Percentiles rank a stretch among this genome's conserved stretches.
These are phyloP conservation scores for Euphorbia schlechtendalii DNA, from an alignment of 441 rosid genomes.

Conservation along the genomic window DNA sequence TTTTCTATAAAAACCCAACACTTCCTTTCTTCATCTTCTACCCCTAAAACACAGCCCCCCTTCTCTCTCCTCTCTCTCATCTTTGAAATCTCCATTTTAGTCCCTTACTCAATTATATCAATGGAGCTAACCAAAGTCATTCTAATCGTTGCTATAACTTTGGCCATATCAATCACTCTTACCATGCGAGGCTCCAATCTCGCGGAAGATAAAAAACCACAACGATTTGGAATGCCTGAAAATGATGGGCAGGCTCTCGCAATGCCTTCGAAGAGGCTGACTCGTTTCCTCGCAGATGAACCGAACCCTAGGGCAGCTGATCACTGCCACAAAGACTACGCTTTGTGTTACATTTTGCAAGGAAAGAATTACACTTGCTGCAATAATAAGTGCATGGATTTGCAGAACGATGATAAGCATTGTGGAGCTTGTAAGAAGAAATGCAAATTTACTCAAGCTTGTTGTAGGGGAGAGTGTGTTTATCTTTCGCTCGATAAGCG, in stretches of 20 bases:
- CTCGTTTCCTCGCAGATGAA: slow-evolving; percentile 48
- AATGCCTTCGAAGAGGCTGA: slow-evolving; percentile 32
- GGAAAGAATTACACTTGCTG: slow-evolving; percentile 22
- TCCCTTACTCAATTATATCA: background rate
- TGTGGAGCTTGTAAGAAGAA: slow-evolving; percentile 31
- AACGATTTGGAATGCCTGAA: too few species aligned
- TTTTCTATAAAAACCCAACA: too few species aligned
- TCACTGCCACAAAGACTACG: slow-evolving; percentile 45
- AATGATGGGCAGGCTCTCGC: background rate
- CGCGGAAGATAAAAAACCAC: slow-evolving; percentile 18
- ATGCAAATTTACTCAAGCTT: slow-evolving; percentile 23
- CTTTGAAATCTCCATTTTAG: background rate
- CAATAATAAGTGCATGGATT: slow-evolving; percentile 29
- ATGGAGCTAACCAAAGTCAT: slow-evolving; percentile 42
- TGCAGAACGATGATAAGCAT: slow-evolving; percentile 17
- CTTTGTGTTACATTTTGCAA: slow-evolving; percentile 23
- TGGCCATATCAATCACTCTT: slow-evolving; percentile 39
- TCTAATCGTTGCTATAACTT: slow-evolving; percentile 41
- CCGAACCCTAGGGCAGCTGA: slow-evolving; percentile 58
- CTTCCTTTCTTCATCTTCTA: background rate
- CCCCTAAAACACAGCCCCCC: background rate
- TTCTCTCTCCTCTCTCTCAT: background rate
- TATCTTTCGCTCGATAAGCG: slow-evolving; percentile 20
- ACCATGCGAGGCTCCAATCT: slow-evolving; percentile 22
- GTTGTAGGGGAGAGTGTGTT: slow-evolving; percentile 35